A percentile compares a stretch with the other conserved stretches of the same genome.
phyloP scores from a whole-genome alignment of 805 yeast genomes.

The Wickerhamiella bombiphila region DNA sequence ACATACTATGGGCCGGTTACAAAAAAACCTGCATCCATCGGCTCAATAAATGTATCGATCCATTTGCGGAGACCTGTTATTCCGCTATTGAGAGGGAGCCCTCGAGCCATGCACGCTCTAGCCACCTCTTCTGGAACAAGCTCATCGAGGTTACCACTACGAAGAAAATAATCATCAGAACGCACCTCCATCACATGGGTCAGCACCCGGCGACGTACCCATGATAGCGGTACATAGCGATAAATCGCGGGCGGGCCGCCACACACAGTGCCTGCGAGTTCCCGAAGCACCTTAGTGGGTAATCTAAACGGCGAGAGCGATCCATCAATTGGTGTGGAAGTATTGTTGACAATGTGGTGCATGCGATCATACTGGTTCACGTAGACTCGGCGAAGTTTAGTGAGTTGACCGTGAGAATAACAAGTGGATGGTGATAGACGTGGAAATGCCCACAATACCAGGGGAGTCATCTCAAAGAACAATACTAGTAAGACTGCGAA shows the following conservation, averaged over 20 bases:
- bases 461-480: conserved; percentile 43
- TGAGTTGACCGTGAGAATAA: conserved; percentile 10
- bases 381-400: conserved; percentile 5
- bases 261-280: conserved; percentile 10
- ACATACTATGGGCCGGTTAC: neutral
- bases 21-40: conserved; percentile 18
- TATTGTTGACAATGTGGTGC: neutral
- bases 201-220: conserved; percentile 8
- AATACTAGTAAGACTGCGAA: conserved; percentile 41
- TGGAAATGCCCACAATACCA: conserved; percentile 39
- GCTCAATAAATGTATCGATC: conserved; percentile 16
- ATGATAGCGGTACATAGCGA: conserved; percentile 4
- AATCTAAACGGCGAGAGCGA: conserved; percentile 13
- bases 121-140: conserved; percentile 10
- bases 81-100: conserved; percentile 10
- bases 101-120: conserved; percentile 14
- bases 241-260: conserved; percentile 7
- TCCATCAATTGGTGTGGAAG: neutral
- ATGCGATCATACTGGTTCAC: neutral
- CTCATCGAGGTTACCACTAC: conserved; percentile 4
- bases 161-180: conserved; percentile 16
- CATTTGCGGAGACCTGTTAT: conserved; percentile 7
- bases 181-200: conserved; percentile 12
- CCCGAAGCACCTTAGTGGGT: conserved; percentile 3
- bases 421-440: conserved; percentile 49